These are phyloP conservation scores for Phytophthora pluvialis DNA, from an alignment of 352 stramenopile genomes.

Conservation along the genomic window DNA sequence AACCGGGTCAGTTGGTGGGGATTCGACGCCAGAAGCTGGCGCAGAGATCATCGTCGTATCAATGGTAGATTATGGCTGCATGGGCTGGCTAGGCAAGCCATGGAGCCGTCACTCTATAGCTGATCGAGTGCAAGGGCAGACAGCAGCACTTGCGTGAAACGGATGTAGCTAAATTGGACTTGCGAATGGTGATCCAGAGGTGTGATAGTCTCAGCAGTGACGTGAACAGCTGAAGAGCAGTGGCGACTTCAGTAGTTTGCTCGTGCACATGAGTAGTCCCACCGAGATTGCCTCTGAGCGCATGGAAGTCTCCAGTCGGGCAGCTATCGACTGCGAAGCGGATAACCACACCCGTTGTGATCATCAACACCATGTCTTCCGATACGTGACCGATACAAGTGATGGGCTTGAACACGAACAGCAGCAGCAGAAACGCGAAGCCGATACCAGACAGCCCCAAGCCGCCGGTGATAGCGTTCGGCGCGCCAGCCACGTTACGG, in stretches of 20 bases:
- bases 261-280: too few species aligned
- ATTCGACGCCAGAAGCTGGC: background rate
- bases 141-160: slow-evolving; percentile 1
- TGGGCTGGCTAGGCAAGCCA: background rate
- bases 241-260: slow-evolving; percentile 52
- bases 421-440: slow-evolving; percentile 66
- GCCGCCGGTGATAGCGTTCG: slow-evolving; percentile 92
- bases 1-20: background rate
- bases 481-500: slow-evolving; percentile 92
- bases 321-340: slow-evolving; percentile 88
- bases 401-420: slow-evolving; percentile 28
- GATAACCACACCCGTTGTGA: slow-evolving; percentile 77
- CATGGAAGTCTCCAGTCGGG: slow-evolving; percentile 93
- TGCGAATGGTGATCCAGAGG: background rate
- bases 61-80: background rate
- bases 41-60: slow-evolving; percentile 10
- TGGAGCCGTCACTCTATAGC: slow-evolving; percentile 8
- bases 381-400: slow-evolving; percentile 20
- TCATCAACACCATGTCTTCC: slow-evolving; percentile 80
- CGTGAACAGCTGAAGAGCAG: slow-evolving; percentile 46
- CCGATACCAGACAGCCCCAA: slow-evolving; percentile 94
- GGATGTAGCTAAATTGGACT: slow-evolving; percentile 1
- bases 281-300: slow-evolving; percentile 81
- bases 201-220: slow-evolving; percentile 26
- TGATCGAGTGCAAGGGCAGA: background rate